Percentiles rank a stretch among this genome's conserved stretches.
Evolutionary conservation across 2,329 filamentous ascomycete genomes (phyloP).

Genomic region (Mollisia scopiformis): DNA sequence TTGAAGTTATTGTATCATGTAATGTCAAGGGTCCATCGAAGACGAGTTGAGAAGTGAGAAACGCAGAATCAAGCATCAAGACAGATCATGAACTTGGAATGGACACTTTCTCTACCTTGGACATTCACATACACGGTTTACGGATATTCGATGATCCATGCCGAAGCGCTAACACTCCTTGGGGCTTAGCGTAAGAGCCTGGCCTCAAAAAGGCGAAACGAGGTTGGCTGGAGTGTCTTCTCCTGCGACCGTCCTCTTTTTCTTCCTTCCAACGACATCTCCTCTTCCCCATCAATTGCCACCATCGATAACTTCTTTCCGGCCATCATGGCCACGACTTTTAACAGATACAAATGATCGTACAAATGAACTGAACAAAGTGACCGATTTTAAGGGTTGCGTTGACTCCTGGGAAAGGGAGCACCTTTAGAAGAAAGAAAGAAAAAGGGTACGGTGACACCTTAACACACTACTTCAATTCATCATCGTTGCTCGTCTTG

Average conservation of each 20-base stretch:
- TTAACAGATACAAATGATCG: constrained; percentile 37
- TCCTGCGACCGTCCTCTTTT: background rate
- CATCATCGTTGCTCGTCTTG: constrained; percentile 23
- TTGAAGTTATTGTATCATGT: constrained; percentile 29
- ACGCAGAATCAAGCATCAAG: background rate
- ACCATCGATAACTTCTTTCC: constrained; percentile 17
- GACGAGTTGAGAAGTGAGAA: background rate
- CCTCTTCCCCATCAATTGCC: constrained; percentile 19
- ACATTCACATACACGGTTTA: background rate
- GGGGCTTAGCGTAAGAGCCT: background rate
- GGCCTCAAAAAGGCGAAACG: background rate
- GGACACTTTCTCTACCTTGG: constrained; percentile 4
- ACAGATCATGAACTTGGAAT: constrained; percentile 21
- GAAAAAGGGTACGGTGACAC: constrained; percentile 40
- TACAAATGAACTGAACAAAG: constrained; percentile 38
- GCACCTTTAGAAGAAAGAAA: constrained; percentile 21
- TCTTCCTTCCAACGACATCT: constrained; percentile 11
- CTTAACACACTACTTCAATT: constrained; percentile 34
- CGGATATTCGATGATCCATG: background rate
- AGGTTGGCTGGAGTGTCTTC: background rate
- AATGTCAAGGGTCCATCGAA: constrained; percentile 8
- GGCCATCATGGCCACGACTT: constrained; percentile 30
- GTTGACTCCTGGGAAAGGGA: constrained; percentile 21
- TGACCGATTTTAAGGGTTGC: constrained; percentile 27
- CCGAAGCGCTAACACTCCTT: background rate